Evolutionary conservation across 352 stramenopile genomes (phyloP).

Genomic region (Globisporangium rhizosaccharum): DNA sequence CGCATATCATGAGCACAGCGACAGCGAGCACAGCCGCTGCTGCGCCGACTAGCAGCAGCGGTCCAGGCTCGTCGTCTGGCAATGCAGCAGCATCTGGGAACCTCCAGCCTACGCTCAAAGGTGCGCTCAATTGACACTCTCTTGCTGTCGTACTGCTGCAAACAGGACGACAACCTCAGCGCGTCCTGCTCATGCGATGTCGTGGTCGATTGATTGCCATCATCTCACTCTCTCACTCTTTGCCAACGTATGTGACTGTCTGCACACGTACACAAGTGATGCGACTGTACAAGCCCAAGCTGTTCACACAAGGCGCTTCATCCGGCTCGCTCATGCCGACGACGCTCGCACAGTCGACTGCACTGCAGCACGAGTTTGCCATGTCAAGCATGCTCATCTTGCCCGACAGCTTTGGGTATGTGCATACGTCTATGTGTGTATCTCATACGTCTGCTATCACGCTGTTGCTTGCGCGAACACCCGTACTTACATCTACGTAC

Average conservation of each 20-base stretch:
- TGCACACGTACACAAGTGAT: constrained; percentile 54
- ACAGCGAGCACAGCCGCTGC: neutral
- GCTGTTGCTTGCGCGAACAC: neutral
- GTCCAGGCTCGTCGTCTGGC: constrained; percentile 12
- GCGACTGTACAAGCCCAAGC: constrained; percentile 87
- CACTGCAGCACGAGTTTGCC: constrained; percentile 72
- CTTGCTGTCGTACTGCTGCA: neutral
- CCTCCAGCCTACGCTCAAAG: constrained; percentile 78
- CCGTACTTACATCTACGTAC: neutral
- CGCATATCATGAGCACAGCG: constrained; percentile 4
- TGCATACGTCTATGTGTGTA: neutral
- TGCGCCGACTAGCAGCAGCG: constrained; percentile 7
- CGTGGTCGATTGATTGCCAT: neutral
- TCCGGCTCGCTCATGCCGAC: constrained; percentile 61
- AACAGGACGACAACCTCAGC: neutral
- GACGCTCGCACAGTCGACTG: constrained; percentile 34
- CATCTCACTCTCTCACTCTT: neutral
- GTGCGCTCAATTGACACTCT: constrained; percentile 14
- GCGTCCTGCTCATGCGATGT: too few species aligned
- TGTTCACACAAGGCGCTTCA: constrained; percentile 54
- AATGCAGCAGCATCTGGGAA: neutral
- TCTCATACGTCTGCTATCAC: neutral
- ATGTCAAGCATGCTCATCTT: constrained; percentile 88
- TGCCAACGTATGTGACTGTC: neutral
- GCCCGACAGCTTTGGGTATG: constrained; percentile 87